phyloP scores from a whole-genome alignment of 2,329 filamentous ascomycete species.

The Hypoxylon sp. region DNA sequence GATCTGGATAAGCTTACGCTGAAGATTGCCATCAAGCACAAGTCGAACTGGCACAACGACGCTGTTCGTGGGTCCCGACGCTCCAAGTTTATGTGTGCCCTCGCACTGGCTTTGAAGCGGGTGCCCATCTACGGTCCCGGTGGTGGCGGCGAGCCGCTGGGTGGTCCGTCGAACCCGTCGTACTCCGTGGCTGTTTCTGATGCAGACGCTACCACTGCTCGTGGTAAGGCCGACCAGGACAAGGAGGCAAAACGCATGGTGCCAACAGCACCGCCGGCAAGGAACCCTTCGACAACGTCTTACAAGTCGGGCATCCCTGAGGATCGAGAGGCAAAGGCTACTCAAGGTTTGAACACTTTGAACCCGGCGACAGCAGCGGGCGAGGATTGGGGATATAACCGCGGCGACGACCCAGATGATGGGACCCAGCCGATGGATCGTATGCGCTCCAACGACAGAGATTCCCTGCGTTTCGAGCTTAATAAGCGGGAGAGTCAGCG shows the following conservation, averaged over 20 bases:
- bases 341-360: constrained; percentile 54
- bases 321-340: constrained; percentile 54
- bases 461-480: constrained; percentile 40
- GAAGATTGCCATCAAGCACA: constrained; percentile 85
- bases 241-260: constrained; percentile 73
- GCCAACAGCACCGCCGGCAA: constrained; percentile 51
- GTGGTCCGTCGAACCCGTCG: constrained; percentile 75
- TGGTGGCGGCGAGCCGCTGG: constrained; percentile 69
- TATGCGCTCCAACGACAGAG: constrained; percentile 50
- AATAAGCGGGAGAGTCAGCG: constrained; percentile 43
- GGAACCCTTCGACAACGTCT: constrained; percentile 32
- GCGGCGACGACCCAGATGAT: constrained; percentile 46
- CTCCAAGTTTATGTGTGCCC: constrained; percentile 96
- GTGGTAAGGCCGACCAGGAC: constrained; percentile 64
- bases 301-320: constrained; percentile 37
- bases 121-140: constrained; percentile 86
- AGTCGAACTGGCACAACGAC: constrained; percentile 92
- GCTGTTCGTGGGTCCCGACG: constrained; percentile 79
- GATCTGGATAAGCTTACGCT: constrained; percentile 89
- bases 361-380: constrained; percentile 45
- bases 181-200: constrained; percentile 83
- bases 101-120: constrained; percentile 84
- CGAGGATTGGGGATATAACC: constrained; percentile 51
- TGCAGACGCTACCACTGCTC: constrained; percentile 68
- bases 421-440: constrained; percentile 46